Percentiles rank a stretch among this genome's conserved stretches.
Conservation (phyloP, 1,139 yeast species). For the Kluyveromyces sp. region DNA sequence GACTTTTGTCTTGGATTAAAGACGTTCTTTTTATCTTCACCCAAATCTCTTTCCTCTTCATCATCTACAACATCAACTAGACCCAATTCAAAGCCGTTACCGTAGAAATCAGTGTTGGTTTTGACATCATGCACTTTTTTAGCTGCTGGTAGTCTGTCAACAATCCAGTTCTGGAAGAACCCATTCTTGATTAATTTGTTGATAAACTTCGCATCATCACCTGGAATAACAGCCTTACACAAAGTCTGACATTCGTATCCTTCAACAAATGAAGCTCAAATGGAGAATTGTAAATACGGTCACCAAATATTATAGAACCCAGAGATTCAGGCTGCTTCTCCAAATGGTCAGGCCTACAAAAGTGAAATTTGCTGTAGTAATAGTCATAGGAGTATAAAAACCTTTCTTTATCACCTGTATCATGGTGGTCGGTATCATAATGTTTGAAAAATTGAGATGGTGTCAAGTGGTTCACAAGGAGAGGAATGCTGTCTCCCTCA, state of each 20-base stretch:
- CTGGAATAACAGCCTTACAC: slow-evolving; percentile 54
- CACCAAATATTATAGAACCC: slow-evolving; percentile 92
- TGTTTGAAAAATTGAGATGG: slow-evolving; percentile 53
- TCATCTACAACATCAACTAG: slow-evolving; percentile 36
- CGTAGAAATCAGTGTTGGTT: slow-evolving; percentile 57
- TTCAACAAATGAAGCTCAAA: slow-evolving; percentile 72
- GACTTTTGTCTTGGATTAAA: slow-evolving; percentile 2
- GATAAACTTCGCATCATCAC: slow-evolving; percentile 64
- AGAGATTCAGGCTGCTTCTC: slow-evolving; percentile 78
- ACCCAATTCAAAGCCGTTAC: slow-evolving; percentile 80
- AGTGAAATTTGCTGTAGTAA: slow-evolving; percentile 75
- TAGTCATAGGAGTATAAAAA: slow-evolving; percentile 74
- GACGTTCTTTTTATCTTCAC: slow-evolving; percentile 11
- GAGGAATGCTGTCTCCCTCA: slow-evolving; percentile 62
- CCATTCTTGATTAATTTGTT: slow-evolving; percentile 73
- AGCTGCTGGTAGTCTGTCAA: slow-evolving; percentile 94
- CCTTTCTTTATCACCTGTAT: slow-evolving; percentile 38
- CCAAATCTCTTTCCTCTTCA: neutral
- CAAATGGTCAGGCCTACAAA: slow-evolving; percentile 61
- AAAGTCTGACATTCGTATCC: slow-evolving; percentile 56
- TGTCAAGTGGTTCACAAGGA: slow-evolving; percentile 82
- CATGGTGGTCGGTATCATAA: slow-evolving; percentile 28
- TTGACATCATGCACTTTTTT: slow-evolving; percentile 46
- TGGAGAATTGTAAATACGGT: slow-evolving; percentile 89
- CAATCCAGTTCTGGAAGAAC: slow-evolving; percentile 83